Evolutionary conservation across 768 basidiomycete genomes (phyloP).

Genomic region (Amanita phalloides): DNA sequence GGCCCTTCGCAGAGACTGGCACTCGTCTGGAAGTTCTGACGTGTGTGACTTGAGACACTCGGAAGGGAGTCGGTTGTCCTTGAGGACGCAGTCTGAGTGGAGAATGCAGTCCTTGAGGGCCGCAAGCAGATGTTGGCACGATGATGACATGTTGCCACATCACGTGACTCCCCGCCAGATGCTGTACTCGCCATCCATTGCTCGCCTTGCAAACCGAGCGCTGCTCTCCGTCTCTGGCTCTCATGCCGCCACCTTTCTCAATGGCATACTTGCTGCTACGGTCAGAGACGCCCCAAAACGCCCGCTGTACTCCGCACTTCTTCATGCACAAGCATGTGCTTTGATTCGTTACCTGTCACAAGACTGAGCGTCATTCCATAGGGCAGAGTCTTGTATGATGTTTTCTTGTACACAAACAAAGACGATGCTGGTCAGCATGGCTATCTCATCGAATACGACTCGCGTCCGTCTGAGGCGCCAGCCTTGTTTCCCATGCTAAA

Average conservation of each 20-base stretch:
- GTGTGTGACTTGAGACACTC: slow-evolving; percentile 72
- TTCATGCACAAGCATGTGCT: slow-evolving; percentile 64
- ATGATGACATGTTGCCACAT: slow-evolving; percentile 51
- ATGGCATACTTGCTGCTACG: slow-evolving; percentile 56
- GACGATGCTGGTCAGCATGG: slow-evolving; percentile 18
- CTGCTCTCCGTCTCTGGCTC: slow-evolving; percentile 72
- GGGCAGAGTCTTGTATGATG: slow-evolving; percentile 87
- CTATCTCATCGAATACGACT: slow-evolving; percentile 68
- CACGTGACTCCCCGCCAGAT: slow-evolving; percentile 18
- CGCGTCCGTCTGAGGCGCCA: slow-evolving; percentile 45
- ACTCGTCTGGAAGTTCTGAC: slow-evolving; percentile 72
- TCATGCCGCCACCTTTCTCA: slow-evolving; percentile 73
- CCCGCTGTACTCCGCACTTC: slow-evolving; percentile 60
- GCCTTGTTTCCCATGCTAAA: slow-evolving; percentile 66
- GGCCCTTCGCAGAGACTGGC: slow-evolving; percentile 67
- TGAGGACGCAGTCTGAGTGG: slow-evolving; percentile 79
- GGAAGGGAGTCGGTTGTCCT: slow-evolving; percentile 69
- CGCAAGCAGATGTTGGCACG: slow-evolving; percentile 64
- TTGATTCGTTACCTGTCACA: slow-evolving; percentile 8
- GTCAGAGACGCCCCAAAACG: slow-evolving; percentile 31
- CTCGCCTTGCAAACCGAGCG: slow-evolving; percentile 53
- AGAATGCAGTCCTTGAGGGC: slow-evolving; percentile 81
- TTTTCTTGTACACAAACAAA: slow-evolving; percentile 67
- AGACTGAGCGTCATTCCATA: slow-evolving; percentile 19
- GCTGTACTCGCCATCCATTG: slow-evolving; percentile 37